A percentile compares a stretch with the other conserved stretches of the same genome.
Evolutionary conservation across 306 rosid genomes (phyloP).

Genomic region (Cicer pinnatifidum): DNA sequence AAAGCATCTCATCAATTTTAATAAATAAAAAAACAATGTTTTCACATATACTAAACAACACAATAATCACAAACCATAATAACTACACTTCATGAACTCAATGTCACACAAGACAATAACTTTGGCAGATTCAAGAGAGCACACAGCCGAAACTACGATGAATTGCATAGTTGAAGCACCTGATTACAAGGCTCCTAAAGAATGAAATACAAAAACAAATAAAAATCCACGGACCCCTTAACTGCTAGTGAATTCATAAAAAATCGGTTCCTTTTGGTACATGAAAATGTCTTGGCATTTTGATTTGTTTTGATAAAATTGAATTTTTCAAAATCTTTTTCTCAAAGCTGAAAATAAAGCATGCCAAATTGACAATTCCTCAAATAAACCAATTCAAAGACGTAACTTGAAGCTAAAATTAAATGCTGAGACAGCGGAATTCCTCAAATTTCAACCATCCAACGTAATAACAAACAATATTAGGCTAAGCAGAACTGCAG

Average conservation of each 20-base stretch:
- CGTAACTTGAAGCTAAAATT: neutral
- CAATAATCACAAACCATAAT: too few relatives aligned
- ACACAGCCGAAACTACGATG: too few relatives aligned
- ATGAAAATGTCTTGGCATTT: neutral
- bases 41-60: too few relatives aligned
- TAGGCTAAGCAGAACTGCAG: constrained; percentile 4
- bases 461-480: neutral
- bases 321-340: neutral
- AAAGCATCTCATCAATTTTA: too few relatives aligned
- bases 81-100: too few relatives aligned
- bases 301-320: neutral
- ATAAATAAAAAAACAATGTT: too few relatives aligned
- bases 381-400: neutral
- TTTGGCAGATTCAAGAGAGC: too few relatives aligned
- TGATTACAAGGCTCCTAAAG: neutral
- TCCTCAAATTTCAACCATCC: constrained; percentile 28
- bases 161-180: neutral
- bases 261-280: neutral
- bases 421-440: neutral
- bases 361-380: neutral
- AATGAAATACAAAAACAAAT: constrained; percentile 6
- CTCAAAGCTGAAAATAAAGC: neutral
- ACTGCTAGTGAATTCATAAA: neutral
- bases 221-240: neutral
- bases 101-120: too few relatives aligned